Percentiles rank a stretch among this genome's conserved stretches.
phyloP scores from a whole-genome alignment of 345 rosid genomes.

The Eucalyptus pauciflora region DNA sequence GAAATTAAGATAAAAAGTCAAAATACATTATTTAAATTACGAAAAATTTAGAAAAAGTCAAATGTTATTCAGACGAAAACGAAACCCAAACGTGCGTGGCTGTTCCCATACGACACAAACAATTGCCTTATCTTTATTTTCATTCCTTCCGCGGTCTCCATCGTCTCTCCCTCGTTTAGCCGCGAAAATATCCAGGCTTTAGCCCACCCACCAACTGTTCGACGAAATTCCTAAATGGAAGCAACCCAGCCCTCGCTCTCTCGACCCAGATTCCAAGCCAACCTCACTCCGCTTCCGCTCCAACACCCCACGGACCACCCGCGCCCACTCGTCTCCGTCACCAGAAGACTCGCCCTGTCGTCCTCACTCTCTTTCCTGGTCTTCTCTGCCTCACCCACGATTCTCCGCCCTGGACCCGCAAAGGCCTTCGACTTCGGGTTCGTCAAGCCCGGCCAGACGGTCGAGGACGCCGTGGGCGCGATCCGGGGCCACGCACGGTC shows the following conservation, averaged over 20 bases:
- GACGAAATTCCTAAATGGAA: neutral
- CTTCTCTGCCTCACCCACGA: neutral
- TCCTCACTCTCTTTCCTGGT: neutral
- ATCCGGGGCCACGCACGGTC: conserved; percentile 16
- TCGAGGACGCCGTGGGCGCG: conserved; percentile 26
- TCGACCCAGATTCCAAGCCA: neutral
- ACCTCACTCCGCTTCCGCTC: neutral
- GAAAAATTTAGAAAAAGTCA: neutral
- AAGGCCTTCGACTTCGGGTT: neutral
- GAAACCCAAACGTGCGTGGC: neutral
- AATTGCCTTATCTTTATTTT: neutral
- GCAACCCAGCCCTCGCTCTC: neutral
- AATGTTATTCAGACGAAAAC: neutral
- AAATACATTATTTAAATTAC: neutral
- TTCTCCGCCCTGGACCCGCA: neutral
- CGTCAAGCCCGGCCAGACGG: conserved; percentile 16
- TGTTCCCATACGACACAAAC: neutral
- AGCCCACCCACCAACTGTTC: neutral
- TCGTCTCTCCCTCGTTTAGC: neutral
- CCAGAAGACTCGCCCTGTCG: neutral
- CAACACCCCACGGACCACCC: neutral
- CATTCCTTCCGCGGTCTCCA: neutral
- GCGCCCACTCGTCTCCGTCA: neutral
- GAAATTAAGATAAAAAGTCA: neutral
- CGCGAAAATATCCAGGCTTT: neutral